Evolutionary conservation across 176 grass and related monocot species (phyloP).

Genomic region (Aegilops speltoides): DNA sequence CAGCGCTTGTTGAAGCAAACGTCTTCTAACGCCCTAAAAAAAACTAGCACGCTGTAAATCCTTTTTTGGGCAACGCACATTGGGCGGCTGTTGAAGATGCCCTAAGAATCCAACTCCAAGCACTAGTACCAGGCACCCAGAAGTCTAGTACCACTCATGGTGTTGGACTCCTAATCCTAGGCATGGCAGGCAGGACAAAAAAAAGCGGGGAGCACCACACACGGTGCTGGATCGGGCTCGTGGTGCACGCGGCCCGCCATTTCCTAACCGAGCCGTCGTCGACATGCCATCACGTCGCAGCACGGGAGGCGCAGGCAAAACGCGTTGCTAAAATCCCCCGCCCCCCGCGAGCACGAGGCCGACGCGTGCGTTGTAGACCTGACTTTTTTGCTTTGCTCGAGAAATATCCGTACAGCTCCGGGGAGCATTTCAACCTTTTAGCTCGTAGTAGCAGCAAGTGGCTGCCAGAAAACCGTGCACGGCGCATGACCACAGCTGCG

Average conservation of each 20-base stretch:
- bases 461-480: background rate
- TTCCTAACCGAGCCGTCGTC: background rate
- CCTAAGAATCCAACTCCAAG: no score
- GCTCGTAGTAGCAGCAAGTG: background rate
- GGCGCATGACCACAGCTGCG: no score
- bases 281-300: background rate
- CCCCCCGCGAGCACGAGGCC: background rate
- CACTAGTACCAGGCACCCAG: background rate
- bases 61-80: no score
- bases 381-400: background rate
- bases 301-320: background rate
- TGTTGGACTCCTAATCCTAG: background rate
- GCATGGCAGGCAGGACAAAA: background rate
- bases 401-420: background rate
- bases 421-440: background rate
- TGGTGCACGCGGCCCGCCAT: background rate
- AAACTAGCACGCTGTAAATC: no score
- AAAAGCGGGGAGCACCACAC: background rate
- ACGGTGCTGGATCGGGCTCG: background rate
- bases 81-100: no score
- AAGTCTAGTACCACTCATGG: background rate
- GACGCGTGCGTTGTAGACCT: background rate
- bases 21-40: no score
- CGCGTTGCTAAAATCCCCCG: background rate
- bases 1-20: no score